Base-by-base conservation (phyloP, 2,329 filamentous ascomycete species). In the Thermoascus crustaceus region DNA sequence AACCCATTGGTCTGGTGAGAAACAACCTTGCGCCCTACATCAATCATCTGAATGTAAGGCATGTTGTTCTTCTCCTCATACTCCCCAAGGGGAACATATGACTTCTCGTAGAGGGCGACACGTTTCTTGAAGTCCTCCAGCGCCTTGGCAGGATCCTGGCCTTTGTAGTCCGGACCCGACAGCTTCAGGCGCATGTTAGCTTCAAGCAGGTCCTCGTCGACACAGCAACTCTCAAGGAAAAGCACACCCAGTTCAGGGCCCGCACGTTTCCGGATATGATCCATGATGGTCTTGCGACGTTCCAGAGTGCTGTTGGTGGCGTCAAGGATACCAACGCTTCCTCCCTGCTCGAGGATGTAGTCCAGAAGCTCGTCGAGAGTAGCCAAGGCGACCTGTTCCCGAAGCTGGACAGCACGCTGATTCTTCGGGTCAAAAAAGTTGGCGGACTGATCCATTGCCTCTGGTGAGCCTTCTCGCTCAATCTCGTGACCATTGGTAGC, bases 161-260 rank as follows among this genome's bases (percentile, higher is more conserved):
- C 85, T 52, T 82, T 85, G 67, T 98, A 98, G 60, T 98, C 91
- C 0, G 91, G 91, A 0, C 91, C 91, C 3, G 85, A 93, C 5
- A 96, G 77, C 68, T 96, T 96, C 43, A 96, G 68, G 18, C 89
- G 86, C 87, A 96, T 96, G 55, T 96, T 96, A 11, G 88, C 85
- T 60, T 96, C 88, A 23, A 96, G 71, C 17, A 96, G 69, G 60
- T 78, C 77, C 40, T 84, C 72, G 49, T 96, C 88, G 41, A 86
- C 73, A 60, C 91, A 98, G 34, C 93, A 82, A 52, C 86, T 94
- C 66, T 98, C 91, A 18, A 98, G 82, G 58, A 96, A 98, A 7
- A 98, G 69, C 11, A 98, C 86, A 20, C 89, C 89, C 14, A 98
- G 71, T 46, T 80, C 76, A 41, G 85, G 83, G 2, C 89, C 87